Base-by-base conservation (phyloP, 2,329 filamentous ascomycete species). In the Catunica adiposa region DNA sequence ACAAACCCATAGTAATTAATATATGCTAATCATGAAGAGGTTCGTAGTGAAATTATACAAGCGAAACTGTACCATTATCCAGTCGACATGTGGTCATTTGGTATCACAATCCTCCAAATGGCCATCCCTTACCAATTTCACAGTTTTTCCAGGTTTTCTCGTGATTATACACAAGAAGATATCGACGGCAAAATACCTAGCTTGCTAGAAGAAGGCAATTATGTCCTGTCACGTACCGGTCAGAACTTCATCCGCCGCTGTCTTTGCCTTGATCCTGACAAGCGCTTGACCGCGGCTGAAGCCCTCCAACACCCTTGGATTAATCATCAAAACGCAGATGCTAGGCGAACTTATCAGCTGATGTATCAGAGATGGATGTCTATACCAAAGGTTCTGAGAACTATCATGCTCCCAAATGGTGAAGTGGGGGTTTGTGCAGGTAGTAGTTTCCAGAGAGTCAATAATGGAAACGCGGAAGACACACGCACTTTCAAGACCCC, bases 11-110 rank as follows among this genome's bases (percentile, higher is more conserved):
- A 31, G 15, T 2, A 6, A 2, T 22, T 11, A 23, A 14, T 17
- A 42, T 38, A 55, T 52, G 25, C 34, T 53, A 47, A 55, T n/a
- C 34, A 37, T 34, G 1, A 26, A 22, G 1, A 34, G 5, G 5
- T 34, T 34, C 11, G 5, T n/a, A 76, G 73, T 1, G 73, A 77
- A 62, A 62, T 72, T 14, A 58, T 60, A n/a, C n/a, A 51, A 7
- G 20, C 38, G 5, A 22, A 55, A 14, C 26, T 59, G 34, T 64
- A 62, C 64, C 75, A 63, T 54, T 62, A 59, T 15, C 68, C 55
- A 53, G 71, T 75, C 4, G 76, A 78, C 57, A 71, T 78, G 22
- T 78, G 75, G 75, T 71, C 74, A 3, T 62, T 78, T 15, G 76
- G 76, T 0, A 66, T 76, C 54, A 65, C 78, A 3, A 61, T 67